These are phyloP conservation scores for Geoglossum glabrum DNA, from an alignment of 495 filamentous ascomycete species.

Conservation along the genomic window DNA sequence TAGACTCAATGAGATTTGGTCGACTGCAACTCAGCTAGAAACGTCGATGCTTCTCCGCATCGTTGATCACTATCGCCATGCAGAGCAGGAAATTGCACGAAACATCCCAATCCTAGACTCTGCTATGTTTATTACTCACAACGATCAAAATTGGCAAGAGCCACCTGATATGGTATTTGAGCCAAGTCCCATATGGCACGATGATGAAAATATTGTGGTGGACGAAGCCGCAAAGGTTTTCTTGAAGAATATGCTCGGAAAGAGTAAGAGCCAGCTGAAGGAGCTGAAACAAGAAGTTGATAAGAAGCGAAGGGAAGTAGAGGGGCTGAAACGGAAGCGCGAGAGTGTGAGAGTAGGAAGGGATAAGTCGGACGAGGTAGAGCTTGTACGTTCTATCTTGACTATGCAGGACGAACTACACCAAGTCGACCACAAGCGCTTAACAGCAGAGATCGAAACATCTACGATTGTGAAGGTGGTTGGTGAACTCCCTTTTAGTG, in stretches of 20 bases:
- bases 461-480: conserved; percentile 68
- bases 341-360: conserved; percentile 58
- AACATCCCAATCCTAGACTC: conserved; percentile 82
- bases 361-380: conserved; percentile 68
- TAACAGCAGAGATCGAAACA: conserved; percentile 82
- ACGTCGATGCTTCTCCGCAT: conserved; percentile 47
- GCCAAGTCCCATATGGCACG: conserved; percentile 92
- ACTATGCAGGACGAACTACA: conserved; percentile 64
- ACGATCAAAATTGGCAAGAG: conserved; percentile 60
- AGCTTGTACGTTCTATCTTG: conserved; percentile 58
- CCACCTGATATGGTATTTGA: conserved; percentile 73
- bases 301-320: conserved; percentile 64
- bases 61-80: conserved; percentile 43
- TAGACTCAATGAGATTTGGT: conserved; percentile 75
- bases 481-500: conserved; percentile 77
- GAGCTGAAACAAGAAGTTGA: conserved; percentile 67
- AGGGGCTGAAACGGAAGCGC: conserved; percentile 46
- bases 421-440: conserved; percentile 63
- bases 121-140: conserved; percentile 93
- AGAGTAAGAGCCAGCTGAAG: conserved; percentile 64
- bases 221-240: conserved; percentile 78
- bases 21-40: conserved; percentile 59
- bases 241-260: conserved; percentile 73
- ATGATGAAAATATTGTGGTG: conserved; percentile 62
- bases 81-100: conserved; percentile 62